Conservation (phyloP, 768 basidiomycete species). For the Holtermannia corniformis region DNA sequence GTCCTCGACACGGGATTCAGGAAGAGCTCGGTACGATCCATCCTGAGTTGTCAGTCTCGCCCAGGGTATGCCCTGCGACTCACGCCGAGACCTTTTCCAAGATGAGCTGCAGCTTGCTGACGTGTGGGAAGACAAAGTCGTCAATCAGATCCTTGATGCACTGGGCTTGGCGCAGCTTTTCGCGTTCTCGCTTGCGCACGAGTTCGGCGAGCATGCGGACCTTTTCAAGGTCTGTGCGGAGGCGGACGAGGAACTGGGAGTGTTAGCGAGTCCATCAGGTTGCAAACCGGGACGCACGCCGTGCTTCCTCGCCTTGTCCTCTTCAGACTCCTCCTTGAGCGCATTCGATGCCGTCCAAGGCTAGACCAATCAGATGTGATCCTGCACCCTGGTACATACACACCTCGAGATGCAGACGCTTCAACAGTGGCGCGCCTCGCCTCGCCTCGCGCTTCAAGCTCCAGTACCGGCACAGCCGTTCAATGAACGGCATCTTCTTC, state of each 20-base stretch:
- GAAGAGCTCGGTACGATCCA: conserved; percentile 67
- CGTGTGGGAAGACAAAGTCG: conserved; percentile 57
- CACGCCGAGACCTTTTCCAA: conserved; percentile 66
- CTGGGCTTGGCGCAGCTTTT: conserved; percentile 57
- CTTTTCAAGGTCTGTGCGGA: conserved; percentile 67
- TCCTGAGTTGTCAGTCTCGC: conserved; percentile 43
- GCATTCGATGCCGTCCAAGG: conserved; percentile 82
- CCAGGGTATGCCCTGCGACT: conserved; percentile 27
- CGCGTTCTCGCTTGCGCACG: conserved; percentile 65
- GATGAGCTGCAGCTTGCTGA: conserved; percentile 52
- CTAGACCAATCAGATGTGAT: conserved; percentile 23
- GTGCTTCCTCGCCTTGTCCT: conserved; percentile 71
- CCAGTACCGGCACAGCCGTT: conserved; percentile 82
- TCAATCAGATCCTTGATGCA: conserved; percentile 60
- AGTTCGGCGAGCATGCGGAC: conserved; percentile 59
- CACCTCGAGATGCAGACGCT: conserved; percentile 79
- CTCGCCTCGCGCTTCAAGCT: conserved; percentile 91
- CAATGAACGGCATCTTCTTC: conserved; percentile 68
- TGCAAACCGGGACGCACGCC: conserved; percentile 53
- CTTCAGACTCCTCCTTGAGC: conserved; percentile 59
- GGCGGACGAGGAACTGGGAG: conserved; percentile 50
- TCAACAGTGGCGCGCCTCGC: conserved; percentile 84
- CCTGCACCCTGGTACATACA: conserved; percentile 4
- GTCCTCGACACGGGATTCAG: conserved; percentile 61
- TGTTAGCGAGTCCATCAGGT: neutral